phyloP scores from a whole-genome alignment of 1,139 yeast species.

The Protomyces gravidus region DNA sequence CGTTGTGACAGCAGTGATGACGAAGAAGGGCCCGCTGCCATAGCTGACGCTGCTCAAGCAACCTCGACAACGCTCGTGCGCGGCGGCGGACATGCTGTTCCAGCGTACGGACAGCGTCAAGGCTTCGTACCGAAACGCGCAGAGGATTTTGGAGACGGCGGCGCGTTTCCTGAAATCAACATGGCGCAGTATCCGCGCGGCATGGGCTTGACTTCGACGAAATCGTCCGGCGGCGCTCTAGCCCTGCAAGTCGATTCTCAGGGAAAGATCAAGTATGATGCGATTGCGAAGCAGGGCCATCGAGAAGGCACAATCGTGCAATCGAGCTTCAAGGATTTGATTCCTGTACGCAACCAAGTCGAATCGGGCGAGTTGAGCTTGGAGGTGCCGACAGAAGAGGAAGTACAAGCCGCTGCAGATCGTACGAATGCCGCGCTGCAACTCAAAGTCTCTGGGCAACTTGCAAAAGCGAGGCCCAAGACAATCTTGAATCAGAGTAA shows the following conservation, averaged over 20 bases:
- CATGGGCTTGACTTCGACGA: conserved; percentile 38
- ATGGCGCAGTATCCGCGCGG: conserved; percentile 41
- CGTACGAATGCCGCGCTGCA: conserved; percentile 51
- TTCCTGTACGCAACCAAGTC: conserved; percentile 49
- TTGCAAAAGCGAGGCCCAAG: conserved; percentile 39
- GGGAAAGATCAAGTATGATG: conserved; percentile 41
- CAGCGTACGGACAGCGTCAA: conserved; percentile 40
- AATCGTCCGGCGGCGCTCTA: conserved; percentile 37
- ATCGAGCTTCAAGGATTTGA: conserved; percentile 45
- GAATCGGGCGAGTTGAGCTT: conserved; percentile 41
- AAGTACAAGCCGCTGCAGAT: conserved; percentile 44
- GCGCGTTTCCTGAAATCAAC: conserved; percentile 42
- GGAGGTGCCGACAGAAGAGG: conserved; percentile 46
- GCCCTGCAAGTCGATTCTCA: conserved; percentile 40
- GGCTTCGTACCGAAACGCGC: conserved; percentile 38
- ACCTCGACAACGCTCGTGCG: not conserved
- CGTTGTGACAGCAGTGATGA: not conserved
- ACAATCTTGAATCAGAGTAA: conserved; percentile 36
- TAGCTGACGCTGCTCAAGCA: not conserved
- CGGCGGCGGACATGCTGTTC: conserved; percentile 31
- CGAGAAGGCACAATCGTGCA: conserved; percentile 39
- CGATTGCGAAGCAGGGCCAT: conserved; percentile 41
- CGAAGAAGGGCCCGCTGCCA: not conserved
- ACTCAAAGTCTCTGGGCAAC: conserved; percentile 45
- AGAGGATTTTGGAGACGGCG: conserved; percentile 43